Base-by-base conservation (phyloP, 2,329 filamentous ascomycete species). In the Septoria petroselini region DNA sequence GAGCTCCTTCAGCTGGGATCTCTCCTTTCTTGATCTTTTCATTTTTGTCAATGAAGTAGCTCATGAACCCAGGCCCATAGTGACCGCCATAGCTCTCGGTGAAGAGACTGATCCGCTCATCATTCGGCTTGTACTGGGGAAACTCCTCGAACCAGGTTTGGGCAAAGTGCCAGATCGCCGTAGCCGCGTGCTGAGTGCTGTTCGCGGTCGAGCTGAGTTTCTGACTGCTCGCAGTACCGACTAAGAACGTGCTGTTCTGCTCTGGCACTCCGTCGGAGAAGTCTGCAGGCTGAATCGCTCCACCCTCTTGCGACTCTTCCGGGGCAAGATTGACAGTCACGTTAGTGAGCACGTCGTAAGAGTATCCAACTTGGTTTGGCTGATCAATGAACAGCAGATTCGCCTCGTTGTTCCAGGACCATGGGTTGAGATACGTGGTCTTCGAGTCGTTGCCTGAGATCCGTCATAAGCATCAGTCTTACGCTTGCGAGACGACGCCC, bases 21-120 rank as follows among this genome's bases (percentile, higher is more conserved):
- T 60, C 57, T 3, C 77, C 77, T 27, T 76, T 77, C 37, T 69
- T 60, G 55, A 83, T 81, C 48, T 73, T 69, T 41, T 74, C 63
- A 53, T 82, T 83, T 58, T 83, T 76, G 17, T 80, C 68, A 45
- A 79, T 72, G 63, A 83, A 82, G 62, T 80, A 75, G 48, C 74
- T 72, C 66, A 73, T 80, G 66, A 82, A 82, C 15, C 74, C 69
- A 6, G 57, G 50, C 12, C 65, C 62, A 18, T 62, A 63, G 58
- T 78, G 76, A 35, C 85, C 85, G 14, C 85, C 85, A 62, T 88
- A 88, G 60, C 81, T 84, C 65, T 88, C 83, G 1, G 82, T 77
- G 54, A 85, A 86, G 3, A 88, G 69, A 58, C 83, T 82, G 45
- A 88, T 74, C 4, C 59, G 58, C 47, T 65, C 62, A 4, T 79